Evolutionary conservation across 805 yeast species (phyloP).

Genomic region (Metschnikowia borealis): DNA sequence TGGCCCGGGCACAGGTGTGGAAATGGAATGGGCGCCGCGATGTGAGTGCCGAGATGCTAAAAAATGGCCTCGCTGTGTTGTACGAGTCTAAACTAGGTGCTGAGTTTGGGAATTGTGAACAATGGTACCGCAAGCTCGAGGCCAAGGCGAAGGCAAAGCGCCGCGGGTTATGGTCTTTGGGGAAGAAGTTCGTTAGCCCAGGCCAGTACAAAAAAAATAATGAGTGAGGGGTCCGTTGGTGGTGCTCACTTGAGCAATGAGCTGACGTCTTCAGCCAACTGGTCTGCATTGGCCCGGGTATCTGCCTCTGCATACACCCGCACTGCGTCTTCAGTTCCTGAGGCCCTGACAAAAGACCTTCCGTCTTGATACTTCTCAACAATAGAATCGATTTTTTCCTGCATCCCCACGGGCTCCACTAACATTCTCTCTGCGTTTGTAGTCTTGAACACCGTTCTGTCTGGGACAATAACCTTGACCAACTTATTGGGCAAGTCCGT

Average conservation of each 20-base stretch:
- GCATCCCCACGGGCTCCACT: slow-evolving; percentile 74
- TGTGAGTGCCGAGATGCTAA: slow-evolving; percentile 83
- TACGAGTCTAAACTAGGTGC: slow-evolving; percentile 81
- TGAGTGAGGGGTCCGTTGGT: neutral
- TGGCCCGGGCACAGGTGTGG: slow-evolving; percentile 69
- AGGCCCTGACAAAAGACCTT: slow-evolving; percentile 91
- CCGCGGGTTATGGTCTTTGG: slow-evolving; percentile 68
- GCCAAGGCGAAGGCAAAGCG: slow-evolving; percentile 50
- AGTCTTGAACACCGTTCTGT: slow-evolving; percentile 74
- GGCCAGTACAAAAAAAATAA: slow-evolving; percentile 62
- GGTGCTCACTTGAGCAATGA: slow-evolving; percentile 19
- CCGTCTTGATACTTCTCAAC: slow-evolving; percentile 58
- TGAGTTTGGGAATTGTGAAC: slow-evolving; percentile 79
- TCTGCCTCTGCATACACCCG: slow-evolving; percentile 91
- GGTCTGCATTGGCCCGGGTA: slow-evolving; percentile 29
- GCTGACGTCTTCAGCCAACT: slow-evolving; percentile 27
- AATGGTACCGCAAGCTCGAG: slow-evolving; percentile 57
- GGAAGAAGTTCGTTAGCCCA: slow-evolving; percentile 57
- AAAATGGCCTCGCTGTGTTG: slow-evolving; percentile 77
- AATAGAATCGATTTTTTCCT: slow-evolving; percentile 60
- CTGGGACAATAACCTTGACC: slow-evolving; percentile 77
- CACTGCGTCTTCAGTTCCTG: slow-evolving; percentile 97
- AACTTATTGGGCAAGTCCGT: slow-evolving; percentile 83
- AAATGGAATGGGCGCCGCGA: slow-evolving; percentile 61
- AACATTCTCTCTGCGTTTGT: slow-evolving; percentile 87